Base-by-base conservation (phyloP, 192 early-diverging fungal genomes). In the Dissophora globulifera region DNA sequence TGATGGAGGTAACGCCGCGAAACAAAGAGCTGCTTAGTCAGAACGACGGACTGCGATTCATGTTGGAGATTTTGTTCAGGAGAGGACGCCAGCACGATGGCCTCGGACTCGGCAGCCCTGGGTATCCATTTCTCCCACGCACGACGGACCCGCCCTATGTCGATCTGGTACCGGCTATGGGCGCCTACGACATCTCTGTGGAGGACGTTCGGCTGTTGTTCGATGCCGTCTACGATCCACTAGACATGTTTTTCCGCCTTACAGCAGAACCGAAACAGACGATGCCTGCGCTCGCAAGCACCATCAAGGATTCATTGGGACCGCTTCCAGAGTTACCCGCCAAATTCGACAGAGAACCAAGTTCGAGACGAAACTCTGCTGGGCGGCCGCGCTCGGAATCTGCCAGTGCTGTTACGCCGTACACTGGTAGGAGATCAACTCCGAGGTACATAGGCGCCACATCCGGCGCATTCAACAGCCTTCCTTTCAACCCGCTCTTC, bases 1-100 rank as follows among this genome's bases (percentile, higher is more conserved):
- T 80, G 10, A 80, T 80, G 79, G 79, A 80, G 42, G 79, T 80
- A 31, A 75, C 70, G n/a, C 79, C 79, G 17, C 46, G 76, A 20
- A 81, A 81, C 58, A 81, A 81, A 58, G 75, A 81, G 43, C 61
- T 81, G 3, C 46, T 81, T 11, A 62, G 76, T 23, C 57, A 43
- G 5, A 81, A 81, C 33, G 12, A 67, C 25, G 80, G 78, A 12
- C 25, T 81, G 38, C 62, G 57, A 12, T 81, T 67, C 52, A 76
- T 81, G 62, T 62, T 71, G 12, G 67, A 81, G 50, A 67, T 81
- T 20, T 31, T 81, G 16, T 81, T 81, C 29, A 56, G 80, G 49
- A 58, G 63, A 62, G 62, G 61, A 45, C 60, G 55, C 15, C 64
- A 63, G 33, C 52, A 76, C 2, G 53, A 62, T 29, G 59, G 60